A percentile compares a stretch with the other conserved stretches of the same genome.
These are phyloP conservation scores for Debaryomyces sp. DNA, from an alignment of 1,139 yeast species.

Conservation along the genomic window DNA sequence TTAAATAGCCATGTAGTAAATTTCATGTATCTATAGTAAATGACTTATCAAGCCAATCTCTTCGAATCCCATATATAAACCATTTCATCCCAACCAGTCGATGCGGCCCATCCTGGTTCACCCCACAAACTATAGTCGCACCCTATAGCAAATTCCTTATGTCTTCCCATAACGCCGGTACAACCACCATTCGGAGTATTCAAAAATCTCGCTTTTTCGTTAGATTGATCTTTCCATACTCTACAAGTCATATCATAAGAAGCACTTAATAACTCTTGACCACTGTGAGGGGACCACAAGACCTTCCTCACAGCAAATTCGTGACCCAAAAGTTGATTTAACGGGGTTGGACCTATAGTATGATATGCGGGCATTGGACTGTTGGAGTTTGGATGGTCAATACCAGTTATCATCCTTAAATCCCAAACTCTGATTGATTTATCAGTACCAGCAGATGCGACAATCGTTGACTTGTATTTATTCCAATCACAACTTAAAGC, in stretches of 20 bases:
- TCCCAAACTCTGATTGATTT: conserved; percentile 87
- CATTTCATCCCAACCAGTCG: conserved; percentile 98
- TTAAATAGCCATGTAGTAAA: conserved; percentile 10
- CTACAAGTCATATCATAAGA: conserved; percentile 93
- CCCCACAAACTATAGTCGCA: conserved; percentile 98
- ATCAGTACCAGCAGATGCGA: conserved; percentile 92
- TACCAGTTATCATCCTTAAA: conserved; percentile 61
- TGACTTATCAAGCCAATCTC: conserved; percentile 21
- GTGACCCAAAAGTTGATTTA: conserved; percentile 83
- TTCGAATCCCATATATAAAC: conserved; percentile 85
- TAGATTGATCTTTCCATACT: conserved; percentile 78
- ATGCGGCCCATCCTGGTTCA: conserved; percentile 91
- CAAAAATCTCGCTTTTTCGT: conserved; percentile 52
- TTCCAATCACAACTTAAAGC: conserved; percentile 85
- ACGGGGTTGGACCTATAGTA: conserved; percentile 64
- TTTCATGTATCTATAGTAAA: neutral
- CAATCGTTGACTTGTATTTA: conserved; percentile 74
- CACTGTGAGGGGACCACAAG: conserved; percentile 86
- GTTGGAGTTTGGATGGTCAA: conserved; percentile 41
- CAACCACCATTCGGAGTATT: conserved; percentile 42
- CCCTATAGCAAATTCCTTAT: conserved; percentile 91
- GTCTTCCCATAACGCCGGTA: conserved; percentile 63
- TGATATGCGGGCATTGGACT: conserved; percentile 47
- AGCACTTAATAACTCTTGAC: conserved; percentile 69
- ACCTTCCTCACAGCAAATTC: conserved; percentile 85